phyloP scores from a whole-genome alignment of 305 asterid species.

The Fraxinus albicans region DNA sequence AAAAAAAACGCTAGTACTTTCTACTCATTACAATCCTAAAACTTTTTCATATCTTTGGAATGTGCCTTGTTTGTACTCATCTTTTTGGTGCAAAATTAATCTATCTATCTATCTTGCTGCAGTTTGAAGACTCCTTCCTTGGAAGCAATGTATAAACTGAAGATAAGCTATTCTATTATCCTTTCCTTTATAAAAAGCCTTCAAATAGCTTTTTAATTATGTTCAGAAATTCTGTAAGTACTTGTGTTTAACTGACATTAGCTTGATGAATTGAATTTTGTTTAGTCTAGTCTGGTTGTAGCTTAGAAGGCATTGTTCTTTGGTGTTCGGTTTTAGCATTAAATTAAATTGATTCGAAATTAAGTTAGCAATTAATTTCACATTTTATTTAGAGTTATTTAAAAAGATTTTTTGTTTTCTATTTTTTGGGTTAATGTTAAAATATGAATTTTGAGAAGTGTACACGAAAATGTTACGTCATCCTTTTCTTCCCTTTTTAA shows the following conservation, averaged over 20 bases:
- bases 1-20: neutral
- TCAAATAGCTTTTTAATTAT: neutral
- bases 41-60: slow-evolving; percentile 7
- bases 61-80: slow-evolving; percentile 25
- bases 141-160: slow-evolving; percentile 21
- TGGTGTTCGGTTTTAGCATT: neutral
- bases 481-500: neutral
- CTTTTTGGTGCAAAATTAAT: slow-evolving; percentile 13
- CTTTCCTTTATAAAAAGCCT: neutral
- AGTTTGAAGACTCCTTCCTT: slow-evolving; percentile 20
- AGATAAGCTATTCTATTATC: slow-evolving; percentile 1
- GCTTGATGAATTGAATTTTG: neutral
- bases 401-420: neutral
- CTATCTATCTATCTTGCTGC: slow-evolving; percentile 15
- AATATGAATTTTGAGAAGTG: neutral
- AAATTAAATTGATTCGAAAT: neutral
- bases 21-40: slow-evolving; percentile 13
- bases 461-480: neutral
- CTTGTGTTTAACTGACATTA: neutral
- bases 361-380: neutral
- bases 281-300: neutral
- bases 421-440: neutral
- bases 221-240: neutral
- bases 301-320: neutral
- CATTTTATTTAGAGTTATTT: neutral